Base-by-base conservation (phyloP, 164 flowering plant species). In the Malania oleifera region DNA sequence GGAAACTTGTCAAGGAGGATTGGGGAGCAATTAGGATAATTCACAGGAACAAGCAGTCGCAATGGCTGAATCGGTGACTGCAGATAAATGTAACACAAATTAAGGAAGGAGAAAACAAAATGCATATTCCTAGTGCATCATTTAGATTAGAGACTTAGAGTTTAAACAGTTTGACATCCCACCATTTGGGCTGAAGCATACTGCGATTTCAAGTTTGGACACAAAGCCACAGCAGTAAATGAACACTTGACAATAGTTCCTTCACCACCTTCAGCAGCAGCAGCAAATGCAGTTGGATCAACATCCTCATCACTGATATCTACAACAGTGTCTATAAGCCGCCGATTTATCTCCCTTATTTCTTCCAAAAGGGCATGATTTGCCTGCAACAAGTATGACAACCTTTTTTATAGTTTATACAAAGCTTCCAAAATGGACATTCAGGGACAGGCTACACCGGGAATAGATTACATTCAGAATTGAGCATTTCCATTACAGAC, bases 11-110 rank as follows among this genome's bases (percentile, higher is more conserved):
- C 97, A 49, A 90, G 56, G 11, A 93, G 75, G 57, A 82, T 66
- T 3, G 95, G 98, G 3, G 95, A 90, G 71, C 82, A 82, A 72
- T 66, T 85, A 24, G 96, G 98, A 73, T 93, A 93, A 71, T 80
- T 80, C 41, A 74, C 26, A 15, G 98, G 98, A 63, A 90, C 74
- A 1, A 93, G 89, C 79, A 93, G 65, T 38, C 85, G 65, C 50
- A 90, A 47, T 2, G 95, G 96, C 62, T 73, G 83, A 74, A 88
- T 90, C 40, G 87, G 95, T 19, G 89, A 80, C 98, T 90, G 87
- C 80, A 86, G 10, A 57, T 44, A 39, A 49, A 31, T 6, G 55
- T 8, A 58, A 60, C 2, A 40, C 5, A 56, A 17, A 23, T 27
- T n/a, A 40, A 25, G 23, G 26, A 66, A 17, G 62, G 29, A 37